Percentiles rank a stretch among this genome's conserved stretches.
phyloP scores from a whole-genome alignment of 805 yeast species.

The Sugiyamaella chiloensis region DNA sequence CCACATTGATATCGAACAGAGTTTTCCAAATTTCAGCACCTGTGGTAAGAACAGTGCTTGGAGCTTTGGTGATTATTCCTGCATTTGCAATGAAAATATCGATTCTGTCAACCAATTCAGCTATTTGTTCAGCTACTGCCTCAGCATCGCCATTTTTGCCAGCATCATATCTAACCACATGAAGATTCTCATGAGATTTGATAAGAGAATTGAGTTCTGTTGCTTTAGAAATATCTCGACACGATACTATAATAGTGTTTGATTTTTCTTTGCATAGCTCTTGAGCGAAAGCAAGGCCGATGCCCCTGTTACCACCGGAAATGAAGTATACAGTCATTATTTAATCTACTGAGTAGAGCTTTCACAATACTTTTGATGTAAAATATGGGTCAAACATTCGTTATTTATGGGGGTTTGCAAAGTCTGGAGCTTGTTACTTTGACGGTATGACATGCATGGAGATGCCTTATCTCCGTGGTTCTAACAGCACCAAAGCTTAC shows the following conservation, averaged over 20 bases:
- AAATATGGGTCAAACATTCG: no score
- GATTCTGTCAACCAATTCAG: constrained; percentile 22
- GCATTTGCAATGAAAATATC: constrained; percentile 32
- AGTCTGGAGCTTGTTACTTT: no score
- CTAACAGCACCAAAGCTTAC: no score
- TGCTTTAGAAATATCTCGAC: constrained; percentile 16
- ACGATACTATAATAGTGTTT: constrained; percentile 28
- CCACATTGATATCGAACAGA: neutral
- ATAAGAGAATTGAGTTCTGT: constrained; percentile 15
- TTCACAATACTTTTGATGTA: no score
- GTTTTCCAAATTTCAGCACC: neutral
- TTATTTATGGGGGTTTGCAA: no score
- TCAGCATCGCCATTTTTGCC: constrained; percentile 21
- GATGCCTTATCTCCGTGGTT: no score
- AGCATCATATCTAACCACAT: constrained; percentile 27
- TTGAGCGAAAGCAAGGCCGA: no score
- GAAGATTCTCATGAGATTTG: constrained; percentile 21
- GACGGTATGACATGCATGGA: no score
- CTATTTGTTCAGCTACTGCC: constrained; percentile 18
- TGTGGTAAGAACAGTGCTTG: neutral
- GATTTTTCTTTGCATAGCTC: no score
- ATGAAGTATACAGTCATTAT: constrained; percentile 15
- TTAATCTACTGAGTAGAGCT: no score
- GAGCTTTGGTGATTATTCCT: constrained; percentile 22
- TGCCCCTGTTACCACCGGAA: no score